Conservation (phyloP, 306 rosid species). For the Macrotyloma uniflorum region DNA sequence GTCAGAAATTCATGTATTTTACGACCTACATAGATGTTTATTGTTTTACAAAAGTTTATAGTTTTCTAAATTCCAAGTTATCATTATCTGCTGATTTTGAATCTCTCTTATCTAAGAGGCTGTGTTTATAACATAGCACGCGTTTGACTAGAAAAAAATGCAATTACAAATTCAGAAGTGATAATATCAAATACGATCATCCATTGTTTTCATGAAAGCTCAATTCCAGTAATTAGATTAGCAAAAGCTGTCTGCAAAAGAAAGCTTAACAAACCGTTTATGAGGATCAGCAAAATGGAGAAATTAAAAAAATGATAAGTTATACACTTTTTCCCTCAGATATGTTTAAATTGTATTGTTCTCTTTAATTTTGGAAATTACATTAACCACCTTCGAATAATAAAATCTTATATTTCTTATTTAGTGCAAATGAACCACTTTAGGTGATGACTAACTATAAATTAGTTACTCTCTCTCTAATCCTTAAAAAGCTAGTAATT, state of each 20-base stretch:
- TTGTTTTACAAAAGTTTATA: not conserved
- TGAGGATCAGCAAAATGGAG: no score
- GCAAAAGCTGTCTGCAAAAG: no score
- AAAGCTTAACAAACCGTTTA: no score
- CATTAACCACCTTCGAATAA: not conserved
- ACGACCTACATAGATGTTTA: not conserved
- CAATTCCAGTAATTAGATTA: not conserved
- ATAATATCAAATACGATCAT: no score
- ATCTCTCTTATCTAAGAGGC: not conserved
- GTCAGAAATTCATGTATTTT: not conserved
- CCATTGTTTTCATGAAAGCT: not conserved
- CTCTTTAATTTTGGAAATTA: not conserved
- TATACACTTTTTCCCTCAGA: not conserved
- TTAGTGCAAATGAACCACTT: not conserved
- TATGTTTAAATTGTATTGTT: no score
- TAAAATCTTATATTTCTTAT: no score
- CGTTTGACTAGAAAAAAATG: no score
- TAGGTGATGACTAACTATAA: not conserved
- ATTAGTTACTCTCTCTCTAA: no score
- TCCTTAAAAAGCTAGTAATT: no score
- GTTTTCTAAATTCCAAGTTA: not conserved
- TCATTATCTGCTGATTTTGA: not conserved
- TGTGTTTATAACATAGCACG: not conserved
- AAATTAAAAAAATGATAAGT: no score
- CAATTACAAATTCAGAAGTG: no score